phyloP scores from a whole-genome alignment of 2,329 filamentous ascomycete species.

The Sporothrix pseudoabietina region DNA sequence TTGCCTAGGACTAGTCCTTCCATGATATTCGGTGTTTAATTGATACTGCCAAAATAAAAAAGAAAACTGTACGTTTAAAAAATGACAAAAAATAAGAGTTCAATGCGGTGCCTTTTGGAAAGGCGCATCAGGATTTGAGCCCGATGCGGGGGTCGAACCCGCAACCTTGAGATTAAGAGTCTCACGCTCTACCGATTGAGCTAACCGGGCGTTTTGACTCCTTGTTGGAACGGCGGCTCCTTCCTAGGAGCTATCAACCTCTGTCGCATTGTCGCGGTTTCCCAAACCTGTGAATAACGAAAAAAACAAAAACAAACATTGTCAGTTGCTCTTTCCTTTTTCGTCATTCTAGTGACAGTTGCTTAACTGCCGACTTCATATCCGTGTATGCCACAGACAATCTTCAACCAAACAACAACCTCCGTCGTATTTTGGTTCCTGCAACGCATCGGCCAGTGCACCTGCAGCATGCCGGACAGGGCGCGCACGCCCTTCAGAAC shows the following conservation, averaged over 20 bases:
- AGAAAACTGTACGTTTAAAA: neutral
- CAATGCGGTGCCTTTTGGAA: slow-evolving; percentile 21
- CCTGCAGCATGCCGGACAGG: slow-evolving; percentile 22
- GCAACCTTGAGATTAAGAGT: slow-evolving; percentile 58
- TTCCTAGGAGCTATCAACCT: slow-evolving; percentile 2
- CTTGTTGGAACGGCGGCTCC: slow-evolving; percentile 5
- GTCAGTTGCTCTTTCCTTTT: neutral
- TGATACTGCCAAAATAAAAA: neutral
- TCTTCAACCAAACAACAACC: too few species aligned
- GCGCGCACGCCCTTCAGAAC: neutral
- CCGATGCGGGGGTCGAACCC: slow-evolving; percentile 51
- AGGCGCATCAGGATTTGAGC: slow-evolving; percentile 47
- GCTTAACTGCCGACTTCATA: neutral
- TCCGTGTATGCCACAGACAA: neutral
- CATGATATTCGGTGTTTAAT: too few species aligned
- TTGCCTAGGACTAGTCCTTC: too few species aligned
- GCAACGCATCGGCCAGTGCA: slow-evolving; percentile 4
- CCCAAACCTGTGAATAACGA: neutral
- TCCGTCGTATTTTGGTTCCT: neutral
- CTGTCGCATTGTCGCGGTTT: neutral
- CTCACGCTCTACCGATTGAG: slow-evolving; percentile 74
- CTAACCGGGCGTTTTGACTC: slow-evolving; percentile 53
- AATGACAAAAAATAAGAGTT: slow-evolving; percentile 18
- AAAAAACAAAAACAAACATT: too few species aligned
- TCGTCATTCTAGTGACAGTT: neutral